These are phyloP conservation scores for Phoma sp. DNA, from an alignment of 2,329 filamentous ascomycete species.

Conservation along the genomic window DNA sequence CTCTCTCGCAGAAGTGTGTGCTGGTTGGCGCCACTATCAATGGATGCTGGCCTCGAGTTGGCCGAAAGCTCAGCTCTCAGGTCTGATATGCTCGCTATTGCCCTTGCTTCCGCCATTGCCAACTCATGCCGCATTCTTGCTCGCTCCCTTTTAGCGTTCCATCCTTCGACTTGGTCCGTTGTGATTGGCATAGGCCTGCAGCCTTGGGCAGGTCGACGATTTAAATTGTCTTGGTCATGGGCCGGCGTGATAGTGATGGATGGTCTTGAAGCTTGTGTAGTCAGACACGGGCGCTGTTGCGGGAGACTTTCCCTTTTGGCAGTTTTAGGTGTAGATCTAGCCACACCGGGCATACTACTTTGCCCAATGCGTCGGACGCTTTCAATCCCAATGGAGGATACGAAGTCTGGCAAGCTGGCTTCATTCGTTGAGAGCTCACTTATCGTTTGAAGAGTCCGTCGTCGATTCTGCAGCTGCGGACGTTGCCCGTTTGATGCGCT, in stretches of 20 bases:
- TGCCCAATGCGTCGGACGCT: slow-evolving; percentile 4
- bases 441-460: slow-evolving; percentile 38
- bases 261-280: slow-evolving; percentile 1
- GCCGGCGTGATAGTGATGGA: slow-evolving; percentile 7
- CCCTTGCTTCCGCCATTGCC: slow-evolving; percentile 19
- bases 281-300: slow-evolving; percentile 10
- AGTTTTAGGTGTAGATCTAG: slow-evolving; percentile 5
- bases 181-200: not conserved
- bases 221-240: slow-evolving; percentile 7
- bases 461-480: slow-evolving; percentile 25
- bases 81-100: slow-evolving; percentile 16
- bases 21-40: slow-evolving; percentile 19
- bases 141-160: slow-evolving; percentile 27
- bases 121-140: slow-evolving; percentile 25
- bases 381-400: slow-evolving; percentile 9
- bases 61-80: slow-evolving; percentile 6
- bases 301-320: slow-evolving; percentile 28
- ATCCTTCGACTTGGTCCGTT: slow-evolving; percentile 16
- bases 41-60: slow-evolving; percentile 13
- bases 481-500: slow-evolving; percentile 6
- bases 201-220: not conserved
- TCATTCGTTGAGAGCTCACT: slow-evolving; percentile 32
- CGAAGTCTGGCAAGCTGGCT: slow-evolving; percentile 17
- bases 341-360: slow-evolving; percentile 1
- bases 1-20: slow-evolving; percentile 25